Evolutionary conservation across 495 filamentous ascomycete species (phyloP), one percentile per base, ranked within the genome.

Genomic region (Neurospora sp.): DNA sequence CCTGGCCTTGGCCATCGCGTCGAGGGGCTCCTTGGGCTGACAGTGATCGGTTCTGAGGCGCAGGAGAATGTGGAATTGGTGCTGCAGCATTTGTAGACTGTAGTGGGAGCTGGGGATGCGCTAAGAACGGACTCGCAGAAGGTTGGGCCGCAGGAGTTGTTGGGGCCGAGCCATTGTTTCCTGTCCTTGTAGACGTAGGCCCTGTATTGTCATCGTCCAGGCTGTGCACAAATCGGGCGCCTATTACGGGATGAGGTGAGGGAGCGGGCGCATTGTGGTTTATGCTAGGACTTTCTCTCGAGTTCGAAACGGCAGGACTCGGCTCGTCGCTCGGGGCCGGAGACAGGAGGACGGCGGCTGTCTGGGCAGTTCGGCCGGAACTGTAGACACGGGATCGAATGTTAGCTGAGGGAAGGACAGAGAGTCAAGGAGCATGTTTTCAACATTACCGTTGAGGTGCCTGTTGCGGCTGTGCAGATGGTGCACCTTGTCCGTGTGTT

Each of bases 281-380:
- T 1, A 73, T n/a, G n/a, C 78, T 79, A 35, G 78, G 81, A 40
- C 79, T 83, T 70, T 78, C 78, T 54, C 71, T 75, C 20, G 73
- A 39, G 69, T 75, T 80, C 11, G 79, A 78, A 11, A 79, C 49
- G 70, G 75, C 79, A 39, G 84, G 85, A 74, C 84, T 87, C 23
- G 82, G 82, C 70, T 88, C 88, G 74, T 88, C 85, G 77, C 86
- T 90, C 4, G 87, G 85, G 20, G 87, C 84, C 49, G 88, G 88
- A 16, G 89, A 89, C 1, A 85, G 88, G 54, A 89, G 82, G 35
- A 87, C 78, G 46, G 66, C 60, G 62, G 72, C 76, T 40, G 75
- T 78, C 71, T 66, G 54, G 54, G 54, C 54, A 66, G 54, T 66
- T 35, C 27, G 54, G 23, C 54, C 54, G 54, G 54, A 5, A 7